Evolutionary conservation across 2,329 filamentous ascomycete genomes (phyloP), one percentile per base, ranked within the genome.

Genomic region (Fusarium sp.): DNA sequence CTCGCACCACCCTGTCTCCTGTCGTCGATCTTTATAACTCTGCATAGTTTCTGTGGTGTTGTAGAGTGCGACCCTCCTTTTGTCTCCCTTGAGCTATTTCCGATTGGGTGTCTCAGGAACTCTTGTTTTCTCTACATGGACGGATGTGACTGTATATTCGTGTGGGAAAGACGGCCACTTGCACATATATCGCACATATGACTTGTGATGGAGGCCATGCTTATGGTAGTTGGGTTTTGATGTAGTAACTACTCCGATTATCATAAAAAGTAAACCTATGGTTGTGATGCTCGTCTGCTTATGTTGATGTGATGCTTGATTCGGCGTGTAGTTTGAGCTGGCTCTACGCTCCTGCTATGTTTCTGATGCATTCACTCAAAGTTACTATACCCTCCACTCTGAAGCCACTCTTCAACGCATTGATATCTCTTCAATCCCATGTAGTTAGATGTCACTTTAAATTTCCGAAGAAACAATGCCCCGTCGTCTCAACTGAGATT

Each of bases 91-190:
- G 12, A 15, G 7, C n/a, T 23, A 19, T 34, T 46, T 52, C 58
- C 49, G 58, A 49, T 65, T 60, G 64, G 64, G 15, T 24, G 38
- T 42, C 19, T n/a, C 24, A 42, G 14, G 10, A 24, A 26, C 21
- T 51, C 46, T 15, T 34, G 17, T 23, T 64, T 28, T 55, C 49
- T 36, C 46, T 38, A 58, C 24, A 20, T 12, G 39, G 43, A 60
- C 39, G 43, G 43, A 60, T 43, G 42, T 67, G 60, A 52, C 20
- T 58, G 45, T 51, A 36, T 50, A 42, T 68, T 43, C 21, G 21
- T 53, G 14, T 38, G 10, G 26, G 10, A 12, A 28, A 28, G 10
- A 11, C 20, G 20, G 26, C 23, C 46, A 34, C 38, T 43, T 44
- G 15, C 32, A 32, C 34, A 26, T 34, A 12, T 28, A 12, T 28